Evolutionary conservation across 257 asterid genomes (phyloP), one percentile per base, ranked within the genome.

Genomic region (Anisodus tanguticus): DNA sequence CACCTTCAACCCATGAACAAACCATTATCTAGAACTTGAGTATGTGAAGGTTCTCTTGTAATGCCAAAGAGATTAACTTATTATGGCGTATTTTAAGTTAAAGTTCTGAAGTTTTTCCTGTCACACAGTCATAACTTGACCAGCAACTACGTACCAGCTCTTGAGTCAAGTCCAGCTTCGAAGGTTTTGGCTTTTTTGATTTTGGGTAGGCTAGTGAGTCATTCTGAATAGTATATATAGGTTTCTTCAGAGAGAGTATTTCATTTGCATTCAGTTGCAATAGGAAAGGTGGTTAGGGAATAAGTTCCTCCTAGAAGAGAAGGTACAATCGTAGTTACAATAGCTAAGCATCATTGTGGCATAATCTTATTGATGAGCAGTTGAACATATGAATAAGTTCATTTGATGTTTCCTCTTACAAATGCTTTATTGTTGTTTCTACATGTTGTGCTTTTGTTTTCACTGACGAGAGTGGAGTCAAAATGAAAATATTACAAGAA

Each of bases 261-360:
- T 70, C 79, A 70, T 70, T 43, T 70, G 53, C 13, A 69, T 15
- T 39, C 26, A 67, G 31, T 69, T 69, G 57, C 77, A 68, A 68
- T 70, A 19, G 79, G 57, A 5, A 43, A 70, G 57, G 79, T 70
- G 37, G 43, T 70, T 70, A 9, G 37, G 79, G 79, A 43, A 17
- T 41, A 70, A 17, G 37, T 5, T 70, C 9, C 57, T 43, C 55
- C 55, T 8, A 39, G 78, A 70, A 41, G 57, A 55, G 55, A 43
- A 13, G 57, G 4, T 70, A 49, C 47, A 19, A 35, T 35, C 45
- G 12, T 74, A 6, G 43, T 74, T 22, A 6, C 58, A 74, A 49
- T 49, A 74, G 19, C 45, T 74, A 5, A 13, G 9, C 81, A 49
- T 49, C 19, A 74, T 6, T 12, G 7, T 74, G 57, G 62, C 45